Evolutionary conservation across 208 protist genomes (phyloP), one percentile per base, ranked within the genome.

Genomic region (Trypanosoma boissoni): DNA sequence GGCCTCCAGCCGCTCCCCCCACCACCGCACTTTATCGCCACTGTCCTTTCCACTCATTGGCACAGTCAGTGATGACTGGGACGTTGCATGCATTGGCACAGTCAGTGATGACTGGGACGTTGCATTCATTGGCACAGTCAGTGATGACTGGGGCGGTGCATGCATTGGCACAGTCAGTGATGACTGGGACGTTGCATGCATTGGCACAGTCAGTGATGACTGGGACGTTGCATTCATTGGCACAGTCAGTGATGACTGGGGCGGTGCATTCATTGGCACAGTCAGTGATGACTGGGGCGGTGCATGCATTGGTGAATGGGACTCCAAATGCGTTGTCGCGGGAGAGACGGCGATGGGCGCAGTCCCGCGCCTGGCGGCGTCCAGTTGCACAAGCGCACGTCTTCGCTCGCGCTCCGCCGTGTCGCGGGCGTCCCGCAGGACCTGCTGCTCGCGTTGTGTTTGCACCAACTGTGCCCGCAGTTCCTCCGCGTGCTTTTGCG

Each of bases 11-110:
- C 46, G 52, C 18, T 12, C 49, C 27, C 56, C 48, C 58, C 58
- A 64, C 49, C 46, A 64, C 16, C 36, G 58, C 49, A 64, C 34
- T 14, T 57, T 64, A 57, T 64, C 37, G n/a, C n/a, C n/a, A n/a
- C n/a, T n/a, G n/a, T n/a, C n/a, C n/a, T n/a, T n/a, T n/a, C n/a
- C n/a, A n/a, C n/a, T n/a, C n/a, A n/a, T n/a, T 23, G 54, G 31
- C 31, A 46, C 20, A 6, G 3, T 32, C 12, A 1, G 4, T 14
- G 5, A 1, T 14, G 20, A 7, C 32, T 52, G 45, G 31, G 34
- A 14, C 4, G 42, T 16, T n/a, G n/a, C n/a, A n/a, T n/a, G n/a
- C n/a, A n/a, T n/a, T n/a, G n/a, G n/a, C n/a, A 2, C 50, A 3
- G 37, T 21, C 14, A 3, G 37, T 26, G 28, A 29, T 16, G 36